Evolutionary conservation across 495 filamentous ascomycete species (phyloP), one percentile per base, ranked within the genome.

Genomic region (Durotheca rogersii): DNA sequence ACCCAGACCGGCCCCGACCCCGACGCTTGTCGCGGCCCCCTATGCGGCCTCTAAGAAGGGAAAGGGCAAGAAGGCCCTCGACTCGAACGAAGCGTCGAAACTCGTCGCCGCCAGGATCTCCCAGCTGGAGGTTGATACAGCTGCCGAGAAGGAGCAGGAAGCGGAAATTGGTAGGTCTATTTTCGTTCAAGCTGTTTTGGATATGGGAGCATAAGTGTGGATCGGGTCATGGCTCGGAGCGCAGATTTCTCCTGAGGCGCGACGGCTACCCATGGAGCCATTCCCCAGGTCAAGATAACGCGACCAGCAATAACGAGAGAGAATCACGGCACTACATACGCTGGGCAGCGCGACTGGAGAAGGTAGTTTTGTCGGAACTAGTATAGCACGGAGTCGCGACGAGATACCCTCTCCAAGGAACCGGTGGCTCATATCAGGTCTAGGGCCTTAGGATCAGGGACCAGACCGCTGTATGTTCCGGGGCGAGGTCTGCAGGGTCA

Each of bases 101-200:
- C 78, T 95, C 46, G 79, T 98, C 38, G 86, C 89, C 19, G 89
- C 90, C 20, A 90, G 92, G 68, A 96, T 98, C 57, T 92, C 90
- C 17, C 94, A 97, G 74, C 71, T 98, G 55, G 93, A 98, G 68
- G 84, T 86, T 29, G 90, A 96, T 76, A 85, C 85, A 41, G 90
- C 90, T 16, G 88, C 88, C 42, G 91, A 96, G 57, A 95, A 93
- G 72, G 91, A 96, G 53, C 88, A 96, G 68, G 90, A 96, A 66
- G 83, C 82, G 47, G 93, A 96, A 74, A 96, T 98, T 67, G 93
- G 91, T 96, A 77, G 65, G 91, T 90, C 7, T 9, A 47, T 44
- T 31, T 31, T 54, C 25, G 19, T 43, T 47, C 47, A 14, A 20
- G 18, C 42, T 45, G 53, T 10, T 53, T 53, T 33, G 27, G 42